Evolutionary conservation across 768 basidiomycete genomes (phyloP), one percentile per base, ranked within the genome.

Genomic region (Russula dissimulans): DNA sequence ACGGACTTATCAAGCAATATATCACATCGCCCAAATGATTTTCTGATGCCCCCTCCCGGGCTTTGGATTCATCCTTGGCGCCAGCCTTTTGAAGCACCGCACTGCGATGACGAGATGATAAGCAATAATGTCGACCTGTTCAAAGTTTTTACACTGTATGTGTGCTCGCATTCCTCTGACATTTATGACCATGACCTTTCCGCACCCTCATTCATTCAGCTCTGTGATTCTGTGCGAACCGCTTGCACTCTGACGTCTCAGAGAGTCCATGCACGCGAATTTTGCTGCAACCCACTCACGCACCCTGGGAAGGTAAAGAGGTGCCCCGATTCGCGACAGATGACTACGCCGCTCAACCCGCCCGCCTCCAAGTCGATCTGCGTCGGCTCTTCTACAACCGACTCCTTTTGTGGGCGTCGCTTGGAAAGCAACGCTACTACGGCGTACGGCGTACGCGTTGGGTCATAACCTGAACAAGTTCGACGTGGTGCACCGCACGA

Each of bases 51-150:
- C 0, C 89, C 75, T 97, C 41, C 73, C 95, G 17, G 95, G 90
- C 12, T 72, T 95, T 8, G 92, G 95, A 4, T 98, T 95, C 76
- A 95, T 93, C 5, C 82, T 98, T 41, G 95, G 95, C 44, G 89
- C 94, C 48, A 91, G 90, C 70, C 87, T 97, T 32, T 73, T 97
- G 66, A 87, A 92, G 22, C 81, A 90, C 60, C 97, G 95, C 71
- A 75, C 94, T 54, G 92, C 87, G 22, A 26, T 26, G 22, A 26
- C 22, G 22, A 3, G 87, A 95, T 73, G 89, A 95, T 69, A 84
- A 87, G 10, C 75, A 76, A 45, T 67, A 74, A n/a, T 81, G 83
- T 66, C 80, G 87, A 56, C 71, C 93, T 34, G 72, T 73, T 56
- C 82, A 26, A 26, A 26, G 22, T 26, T 26, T 26, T 26, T 26